phyloP scores from a whole-genome alignment of 306 rosid species.

The Alnus rubra region DNA sequence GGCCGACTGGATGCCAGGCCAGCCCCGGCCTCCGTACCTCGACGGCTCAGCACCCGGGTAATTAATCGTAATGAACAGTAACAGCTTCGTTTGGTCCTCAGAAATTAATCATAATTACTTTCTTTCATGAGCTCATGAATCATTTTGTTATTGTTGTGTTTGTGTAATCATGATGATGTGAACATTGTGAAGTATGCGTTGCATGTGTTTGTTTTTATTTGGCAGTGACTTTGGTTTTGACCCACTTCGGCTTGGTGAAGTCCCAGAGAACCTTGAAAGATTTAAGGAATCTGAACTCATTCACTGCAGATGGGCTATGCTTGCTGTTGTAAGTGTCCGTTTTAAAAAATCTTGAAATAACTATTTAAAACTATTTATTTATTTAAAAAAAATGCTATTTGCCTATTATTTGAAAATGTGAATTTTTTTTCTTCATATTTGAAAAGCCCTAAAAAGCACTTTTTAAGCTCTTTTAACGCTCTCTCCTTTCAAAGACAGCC shows the following conservation, averaged over 20 bases:
- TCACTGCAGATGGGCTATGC: conserved; percentile 99
- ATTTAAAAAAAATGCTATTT: too few relatives aligned
- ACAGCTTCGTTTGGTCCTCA: too few relatives aligned
- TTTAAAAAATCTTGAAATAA: neutral
- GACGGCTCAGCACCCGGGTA: conserved; percentile 99
- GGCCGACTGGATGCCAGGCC: conserved; percentile 98
- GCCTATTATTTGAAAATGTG: too few relatives aligned
- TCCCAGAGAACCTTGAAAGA: conserved; percentile 96
- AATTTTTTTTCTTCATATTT: neutral
- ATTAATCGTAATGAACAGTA: neutral
- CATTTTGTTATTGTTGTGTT: neutral
- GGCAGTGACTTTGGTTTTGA: conserved; percentile 83
- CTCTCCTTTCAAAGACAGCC: too few relatives aligned
- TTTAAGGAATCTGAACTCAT: conserved; percentile 94
- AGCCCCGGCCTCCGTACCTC: conserved; percentile 89
- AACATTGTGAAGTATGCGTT: neutral
- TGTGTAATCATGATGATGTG: conserved; percentile 3
- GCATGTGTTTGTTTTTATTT: conserved; percentile 21
- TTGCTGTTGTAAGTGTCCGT: conserved; percentile 81
- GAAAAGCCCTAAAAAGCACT: too few relatives aligned
- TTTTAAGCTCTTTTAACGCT: too few relatives aligned
- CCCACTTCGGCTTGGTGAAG: conserved; percentile 90
- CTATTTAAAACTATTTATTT: neutral
- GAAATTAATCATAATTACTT: neutral
- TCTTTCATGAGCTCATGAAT: neutral